A percentile compares a stretch with the other conserved stretches of the same genome.
Conservation (phyloP, 1,139 yeast genomes). For the Petasospora rhodanensis region DNA sequence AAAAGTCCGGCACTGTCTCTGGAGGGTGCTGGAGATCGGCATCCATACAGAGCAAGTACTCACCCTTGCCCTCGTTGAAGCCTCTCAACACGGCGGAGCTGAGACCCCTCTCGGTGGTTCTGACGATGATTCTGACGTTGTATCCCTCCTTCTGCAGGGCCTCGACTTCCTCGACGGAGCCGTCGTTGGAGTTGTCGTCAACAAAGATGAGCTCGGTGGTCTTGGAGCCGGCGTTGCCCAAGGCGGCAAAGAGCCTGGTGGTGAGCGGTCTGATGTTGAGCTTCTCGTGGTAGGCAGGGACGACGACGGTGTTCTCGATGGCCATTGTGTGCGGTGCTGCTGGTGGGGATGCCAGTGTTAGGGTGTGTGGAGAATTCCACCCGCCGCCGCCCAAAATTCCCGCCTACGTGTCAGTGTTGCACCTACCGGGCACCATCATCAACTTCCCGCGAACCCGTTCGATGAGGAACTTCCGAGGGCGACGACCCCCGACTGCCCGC, state of each 20-base stretch:
- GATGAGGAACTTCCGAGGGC: background rate
- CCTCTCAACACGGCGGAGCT: conserved; percentile 43
- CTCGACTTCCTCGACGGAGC: conserved; percentile 44
- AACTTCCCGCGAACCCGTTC: conserved; percentile 4
- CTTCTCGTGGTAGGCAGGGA: conserved; percentile 44
- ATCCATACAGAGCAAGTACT: conserved; percentile 42
- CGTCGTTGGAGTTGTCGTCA: conserved; percentile 45
- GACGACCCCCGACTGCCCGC: no score
- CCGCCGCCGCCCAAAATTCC: background rate
- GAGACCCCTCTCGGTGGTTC: conserved; percentile 42
- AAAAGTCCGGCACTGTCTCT: conserved; percentile 39
- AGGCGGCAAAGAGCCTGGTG: conserved; percentile 39
- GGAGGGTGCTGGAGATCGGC: conserved; percentile 48
- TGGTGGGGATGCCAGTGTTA: background rate
- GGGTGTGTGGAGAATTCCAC: background rate
- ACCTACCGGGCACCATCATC: background rate
- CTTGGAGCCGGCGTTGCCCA: conserved; percentile 36
- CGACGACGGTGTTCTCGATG: conserved; percentile 37
- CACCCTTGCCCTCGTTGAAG: conserved; percentile 39
- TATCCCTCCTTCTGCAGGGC: conserved; percentile 36
- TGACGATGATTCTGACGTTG: conserved; percentile 40
- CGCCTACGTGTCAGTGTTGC: no score
- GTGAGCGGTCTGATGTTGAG: conserved; percentile 42
- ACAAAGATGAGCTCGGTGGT: conserved; percentile 41
- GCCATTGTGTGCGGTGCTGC: conserved; percentile 24